These are phyloP conservation scores for Sequoia sempervirens DNA, from an alignment of 75 land plant species.

Conservation along the genomic window DNA sequence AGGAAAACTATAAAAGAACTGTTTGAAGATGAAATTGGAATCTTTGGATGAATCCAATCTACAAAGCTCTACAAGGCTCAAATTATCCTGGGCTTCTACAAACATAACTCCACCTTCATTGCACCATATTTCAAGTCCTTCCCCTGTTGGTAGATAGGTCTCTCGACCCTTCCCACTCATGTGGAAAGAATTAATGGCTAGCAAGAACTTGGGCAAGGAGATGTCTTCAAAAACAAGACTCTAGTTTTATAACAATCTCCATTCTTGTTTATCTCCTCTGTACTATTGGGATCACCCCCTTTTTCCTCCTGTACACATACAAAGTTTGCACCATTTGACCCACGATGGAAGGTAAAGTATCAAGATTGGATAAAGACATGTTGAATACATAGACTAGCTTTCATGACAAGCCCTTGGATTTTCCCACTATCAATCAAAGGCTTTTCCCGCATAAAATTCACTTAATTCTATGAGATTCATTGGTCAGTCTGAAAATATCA, in stretches of 20 bases:
- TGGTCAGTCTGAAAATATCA: too few species aligned
- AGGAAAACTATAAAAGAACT: background rate
- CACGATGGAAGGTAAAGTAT: background rate
- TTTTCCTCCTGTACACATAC: background rate
- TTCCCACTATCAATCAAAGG: too few species aligned
- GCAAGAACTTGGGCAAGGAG: background rate
- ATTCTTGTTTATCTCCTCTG: too few species aligned
- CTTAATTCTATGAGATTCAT: too few species aligned
- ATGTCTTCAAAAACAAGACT: background rate
- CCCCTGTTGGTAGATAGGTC: background rate
- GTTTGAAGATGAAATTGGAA: background rate
- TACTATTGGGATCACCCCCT: too few species aligned
- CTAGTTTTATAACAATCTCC: too few species aligned
- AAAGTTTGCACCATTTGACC: background rate
- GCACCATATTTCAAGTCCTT: constrained; percentile 12
- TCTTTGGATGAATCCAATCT: constrained; percentile 3
- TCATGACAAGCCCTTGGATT: too few species aligned
- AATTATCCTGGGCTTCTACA: constrained; percentile 13
- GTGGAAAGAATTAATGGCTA: constrained; percentile 9
- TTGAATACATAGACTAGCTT: too few species aligned
- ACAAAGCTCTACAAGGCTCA: constrained; percentile 18
- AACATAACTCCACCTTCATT: constrained; percentile 15
- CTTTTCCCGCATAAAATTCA: too few species aligned
- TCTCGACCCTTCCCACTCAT: background rate
- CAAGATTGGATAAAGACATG: background rate